These are phyloP conservation scores for Myriangium duriaei DNA, from an alignment of 2,329 filamentous ascomycete species.

Conservation along the genomic window DNA sequence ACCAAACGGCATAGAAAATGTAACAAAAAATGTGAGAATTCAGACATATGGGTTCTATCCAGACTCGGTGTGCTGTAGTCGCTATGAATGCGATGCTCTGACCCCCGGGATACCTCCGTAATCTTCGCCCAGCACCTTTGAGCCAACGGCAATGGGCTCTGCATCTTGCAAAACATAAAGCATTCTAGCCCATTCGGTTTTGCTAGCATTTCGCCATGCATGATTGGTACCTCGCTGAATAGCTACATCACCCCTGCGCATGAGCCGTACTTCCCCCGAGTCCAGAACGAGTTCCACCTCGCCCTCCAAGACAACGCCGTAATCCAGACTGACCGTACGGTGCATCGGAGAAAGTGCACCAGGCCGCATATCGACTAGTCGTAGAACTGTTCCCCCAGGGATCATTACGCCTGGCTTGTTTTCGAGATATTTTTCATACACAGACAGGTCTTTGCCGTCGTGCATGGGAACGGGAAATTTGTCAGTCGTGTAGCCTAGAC, in stretches of 20 bases:
- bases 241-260: constrained; percentile 21
- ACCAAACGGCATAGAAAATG: too few species aligned
- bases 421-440: constrained; percentile 32
- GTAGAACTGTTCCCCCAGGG: constrained; percentile 33
- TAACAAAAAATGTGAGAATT: too few species aligned
- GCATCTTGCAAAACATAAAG: constrained; percentile 22
- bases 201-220: constrained; percentile 23
- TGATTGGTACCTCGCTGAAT: constrained; percentile 24
- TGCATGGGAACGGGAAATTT: constrained; percentile 35
- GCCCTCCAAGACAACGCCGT: constrained; percentile 22
- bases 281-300: constrained; percentile 22
- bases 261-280: constrained; percentile 19
- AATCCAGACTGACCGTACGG: constrained; percentile 23
- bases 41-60: too few species aligned
- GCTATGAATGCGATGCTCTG: constrained; percentile 12
- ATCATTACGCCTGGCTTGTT: constrained; percentile 37
- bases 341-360: constrained; percentile 20
- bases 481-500: constrained; percentile 38
- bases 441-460: constrained; percentile 32
- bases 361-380: constrained; percentile 20
- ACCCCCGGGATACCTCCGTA: constrained; percentile 18
- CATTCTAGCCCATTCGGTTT: constrained; percentile 23
- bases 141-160: constrained; percentile 19
- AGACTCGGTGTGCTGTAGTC: too few species aligned
- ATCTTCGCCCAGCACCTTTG: constrained; percentile 21